Evolutionary conservation across 2,329 filamentous ascomycete species (phyloP), one percentile per base, ranked within the genome.

Genomic region (Aspergillus sp.): DNA sequence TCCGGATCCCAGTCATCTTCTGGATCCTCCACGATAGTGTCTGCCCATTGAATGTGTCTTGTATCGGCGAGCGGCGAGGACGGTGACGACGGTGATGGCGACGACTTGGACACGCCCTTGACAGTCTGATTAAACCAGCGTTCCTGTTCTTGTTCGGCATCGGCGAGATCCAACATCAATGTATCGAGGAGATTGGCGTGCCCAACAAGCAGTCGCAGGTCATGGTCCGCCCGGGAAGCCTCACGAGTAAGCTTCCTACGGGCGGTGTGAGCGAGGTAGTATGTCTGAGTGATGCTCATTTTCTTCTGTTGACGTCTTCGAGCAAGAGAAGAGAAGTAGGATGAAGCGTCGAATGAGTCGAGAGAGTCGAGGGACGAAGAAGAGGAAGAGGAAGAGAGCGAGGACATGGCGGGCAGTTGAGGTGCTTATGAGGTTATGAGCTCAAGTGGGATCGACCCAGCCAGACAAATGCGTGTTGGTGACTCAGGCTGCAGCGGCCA

Each of bases 221-320:
- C 84, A 80, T 97, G 93, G 68, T 97, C 91, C 62, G 88, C 78
- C 64, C 86, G 85, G 71, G 84, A 83, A 76, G 93, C 93, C 76
- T 97, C 91, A 56, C 80, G 82, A 57, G 90, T 90, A 66, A 98
- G 90, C 89, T 98, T 98, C 62, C 85, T 86, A 70, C 93, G 84
- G 67, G 93, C 93, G 73, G 90, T 91, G 79, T 95, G 90, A 68
- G 93, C 93, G 63, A 97, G 86, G 77, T 89, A 95, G 85, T 97
- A 98, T 53, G 91, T 97, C 75, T 96, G 90, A 23, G 91, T 94
- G 76, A 97, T 86, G 69, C 87, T 94, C 93, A 97, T 97, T 75
- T 86, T 90, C 73, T 90, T 87, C 75, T 86, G 79, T 69, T 75
- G 73, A 25, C 61, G 65, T 17, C 61, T 58, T 33, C 65, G 60